Evolutionary conservation across 495 filamentous ascomycete genomes (phyloP), one percentile per base, ranked within the genome.

Genomic region (Penicillium soppii): DNA sequence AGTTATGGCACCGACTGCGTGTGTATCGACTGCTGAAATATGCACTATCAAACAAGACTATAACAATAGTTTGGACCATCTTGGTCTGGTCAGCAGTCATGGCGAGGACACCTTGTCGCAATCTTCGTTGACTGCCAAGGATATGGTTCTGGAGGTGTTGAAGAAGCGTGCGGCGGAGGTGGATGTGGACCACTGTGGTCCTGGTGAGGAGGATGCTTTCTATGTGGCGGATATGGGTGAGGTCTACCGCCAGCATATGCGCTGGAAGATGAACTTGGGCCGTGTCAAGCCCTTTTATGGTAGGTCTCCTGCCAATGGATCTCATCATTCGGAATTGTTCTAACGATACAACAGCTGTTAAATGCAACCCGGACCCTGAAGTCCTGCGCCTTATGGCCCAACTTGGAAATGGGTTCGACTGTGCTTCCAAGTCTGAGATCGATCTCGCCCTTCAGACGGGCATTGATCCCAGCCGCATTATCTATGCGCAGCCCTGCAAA

Each of bases 401-500:
- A 50, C 80, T 97, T 43, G 94, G 91, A 56, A 92, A 91, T 52
- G 94, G 95, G 52, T 99, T 99, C 70, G 94, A 99, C 72, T 99
- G 94, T 69, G 94, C 94, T 46, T 97, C 95, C 65, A 96, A 96
- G 81, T 76, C 83, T 44, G 94, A 99, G 76, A 96, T 99, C 58
- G 90, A 97, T 62, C 82, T 90, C 62, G 88, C 96, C 55, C 78
- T 97, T 37, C 79, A 80, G 56, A 80, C 91, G 54, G 92, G 91
- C 52, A 81, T 97, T 52, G 89, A 92, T 63, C 90, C 95, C 3
- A 82, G 84, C 47, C 90, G 91, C 61, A 96, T 99, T 76, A 96
- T 99, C 72, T 99, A 97, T 64, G 95, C 94, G 41, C 95, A 99
- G 68, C 94, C 94, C 36, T 97, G 95, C 86, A 97, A 97, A 82